Evolutionary conservation across 768 basidiomycete genomes (phyloP).

Genomic region (Boletus sp.): DNA sequence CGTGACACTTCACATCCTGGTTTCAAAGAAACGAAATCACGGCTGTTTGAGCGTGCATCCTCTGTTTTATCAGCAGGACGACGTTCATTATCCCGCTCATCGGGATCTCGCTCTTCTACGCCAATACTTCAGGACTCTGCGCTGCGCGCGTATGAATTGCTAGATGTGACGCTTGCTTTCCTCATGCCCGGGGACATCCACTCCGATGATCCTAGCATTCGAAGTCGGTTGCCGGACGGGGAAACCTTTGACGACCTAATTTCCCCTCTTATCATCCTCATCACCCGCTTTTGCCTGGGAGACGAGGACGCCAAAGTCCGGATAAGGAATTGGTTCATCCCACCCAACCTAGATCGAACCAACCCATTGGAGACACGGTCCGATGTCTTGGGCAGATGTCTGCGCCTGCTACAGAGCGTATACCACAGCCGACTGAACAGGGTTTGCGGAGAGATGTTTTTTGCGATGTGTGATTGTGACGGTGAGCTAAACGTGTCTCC

Average conservation of each 20-base stretch:
- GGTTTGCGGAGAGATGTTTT: conserved; percentile 84
- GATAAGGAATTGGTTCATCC: conserved; percentile 68
- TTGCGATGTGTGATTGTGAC: conserved; percentile 76
- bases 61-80: conserved; percentile 30
- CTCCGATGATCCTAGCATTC: conserved; percentile 61
- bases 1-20: conserved; percentile 1
- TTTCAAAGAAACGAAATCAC: conserved; percentile 22
- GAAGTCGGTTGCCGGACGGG: conserved; percentile 41
- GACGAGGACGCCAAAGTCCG: conserved; percentile 55
- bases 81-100: conserved; percentile 42
- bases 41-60: conserved; percentile 27
- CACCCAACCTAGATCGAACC: conserved; percentile 76
- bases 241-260: conserved; percentile 72
- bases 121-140: conserved; percentile 45
- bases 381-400: conserved; percentile 73
- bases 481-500: conserved; percentile 34
- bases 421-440: conserved; percentile 72
- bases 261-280: conserved; percentile 70
- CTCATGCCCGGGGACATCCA: conserved; percentile 67
- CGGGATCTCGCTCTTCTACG: conserved; percentile 37
- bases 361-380: conserved; percentile 67
- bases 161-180: conserved; percentile 55
- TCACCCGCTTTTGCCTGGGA: conserved; percentile 66
- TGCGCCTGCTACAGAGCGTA: conserved; percentile 72
- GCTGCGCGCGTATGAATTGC: conserved; percentile 61